Conservation (phyloP, 2,329 filamentous ascomycete species). For the Claviceps arundinis region DNA sequence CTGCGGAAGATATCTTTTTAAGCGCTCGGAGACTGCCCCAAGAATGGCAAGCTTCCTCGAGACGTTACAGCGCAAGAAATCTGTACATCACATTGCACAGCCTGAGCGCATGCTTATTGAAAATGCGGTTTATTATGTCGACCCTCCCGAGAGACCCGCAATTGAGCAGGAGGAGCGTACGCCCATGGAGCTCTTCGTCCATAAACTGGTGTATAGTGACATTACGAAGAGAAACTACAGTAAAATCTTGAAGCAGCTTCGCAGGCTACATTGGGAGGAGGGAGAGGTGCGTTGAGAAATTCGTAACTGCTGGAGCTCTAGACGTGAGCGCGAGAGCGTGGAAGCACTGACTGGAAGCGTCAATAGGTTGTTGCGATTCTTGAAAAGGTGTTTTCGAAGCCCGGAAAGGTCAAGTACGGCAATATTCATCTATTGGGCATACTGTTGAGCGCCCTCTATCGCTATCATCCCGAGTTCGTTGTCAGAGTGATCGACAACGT, state of each 20-base stretch:
- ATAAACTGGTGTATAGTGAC: constrained; percentile 85
- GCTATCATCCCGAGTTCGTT: constrained; percentile 84
- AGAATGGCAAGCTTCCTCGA: constrained; percentile 91
- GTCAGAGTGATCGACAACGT: constrained; percentile 86
- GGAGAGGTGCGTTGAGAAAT: constrained; percentile 45
- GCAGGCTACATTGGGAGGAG: constrained; percentile 96
- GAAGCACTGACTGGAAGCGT: constrained; percentile 1
- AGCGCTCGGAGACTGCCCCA: constrained; percentile 83
- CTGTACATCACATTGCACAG: constrained; percentile 85
- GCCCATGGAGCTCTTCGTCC: constrained; percentile 82
- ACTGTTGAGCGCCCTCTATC: constrained; percentile 73
- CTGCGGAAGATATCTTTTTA: constrained; percentile 84
- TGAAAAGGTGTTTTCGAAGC: constrained; percentile 88
- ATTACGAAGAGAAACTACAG: constrained; percentile 90
- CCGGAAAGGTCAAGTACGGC: constrained; percentile 93
- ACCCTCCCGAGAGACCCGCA: constrained; percentile 82
- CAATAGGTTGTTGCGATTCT: constrained; percentile 56
- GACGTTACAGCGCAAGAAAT: constrained; percentile 89
- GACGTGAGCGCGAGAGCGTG: background rate
- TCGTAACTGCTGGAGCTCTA: background rate
- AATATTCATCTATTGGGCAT: constrained; percentile 91
- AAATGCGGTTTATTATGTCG: constrained; percentile 95
- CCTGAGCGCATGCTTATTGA: constrained; percentile 97
- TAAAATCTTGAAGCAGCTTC: constrained; percentile 85
- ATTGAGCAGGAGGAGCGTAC: constrained; percentile 96